These are phyloP conservation scores for Sporothrix pseudoabietina DNA, from an alignment of 2,329 filamentous ascomycete species.

Conservation along the genomic window DNA sequence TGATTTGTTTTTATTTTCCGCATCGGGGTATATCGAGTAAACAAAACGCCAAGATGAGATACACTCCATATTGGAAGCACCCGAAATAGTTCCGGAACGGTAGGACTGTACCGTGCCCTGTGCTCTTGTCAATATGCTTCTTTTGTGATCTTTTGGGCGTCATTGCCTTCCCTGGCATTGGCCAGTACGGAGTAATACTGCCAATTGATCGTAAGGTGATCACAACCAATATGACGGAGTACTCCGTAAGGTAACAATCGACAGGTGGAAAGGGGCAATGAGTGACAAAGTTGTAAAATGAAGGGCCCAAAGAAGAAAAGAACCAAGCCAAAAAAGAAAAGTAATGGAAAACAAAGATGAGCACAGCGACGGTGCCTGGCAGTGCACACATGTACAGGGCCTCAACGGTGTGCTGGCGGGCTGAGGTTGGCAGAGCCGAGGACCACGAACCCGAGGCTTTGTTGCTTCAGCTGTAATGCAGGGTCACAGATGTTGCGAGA, in stretches of 20 bases:
- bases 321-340: neutral
- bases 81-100: neutral
- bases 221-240: neutral
- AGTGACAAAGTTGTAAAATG: neutral
- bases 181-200: neutral
- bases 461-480: neutral
- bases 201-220: constrained; percentile 3
- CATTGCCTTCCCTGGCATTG: neutral
- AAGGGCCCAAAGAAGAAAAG: neutral
- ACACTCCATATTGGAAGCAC: neutral
- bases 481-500: neutral
- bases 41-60: neutral
- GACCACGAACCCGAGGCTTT: neutral
- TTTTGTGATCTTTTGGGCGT: neutral
- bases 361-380: constrained; percentile 1
- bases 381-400: neutral
- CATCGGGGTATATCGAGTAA: neutral
- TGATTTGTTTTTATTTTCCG: neutral
- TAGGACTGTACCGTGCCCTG: neutral
- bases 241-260: neutral
- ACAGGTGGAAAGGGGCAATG: neutral
- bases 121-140: constrained; percentile 3
- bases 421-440: constrained; percentile 9
- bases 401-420: constrained; percentile 1
- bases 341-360: neutral